A percentile compares a stretch with the other conserved stretches of the same genome.
These are phyloP conservation scores for Picea sitchensis DNA, from an alignment of 75 land plant species.

Conservation along the genomic window DNA sequence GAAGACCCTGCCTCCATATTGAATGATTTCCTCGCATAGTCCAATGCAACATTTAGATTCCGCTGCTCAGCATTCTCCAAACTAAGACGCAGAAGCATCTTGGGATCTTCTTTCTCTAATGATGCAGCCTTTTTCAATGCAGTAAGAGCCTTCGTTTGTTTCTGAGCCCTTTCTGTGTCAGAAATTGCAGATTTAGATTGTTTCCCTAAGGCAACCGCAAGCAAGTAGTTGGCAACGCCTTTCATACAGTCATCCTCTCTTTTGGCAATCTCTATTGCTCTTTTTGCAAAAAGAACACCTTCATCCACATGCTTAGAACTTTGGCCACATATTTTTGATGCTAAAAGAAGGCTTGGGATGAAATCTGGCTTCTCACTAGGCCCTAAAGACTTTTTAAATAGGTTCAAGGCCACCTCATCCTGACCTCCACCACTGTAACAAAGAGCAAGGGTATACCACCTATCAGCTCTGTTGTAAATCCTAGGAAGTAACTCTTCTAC, in stretches of 20 bases:
- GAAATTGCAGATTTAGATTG: slow-evolving; percentile 42
- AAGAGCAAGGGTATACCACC: slow-evolving; percentile 67
- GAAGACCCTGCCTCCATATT: slow-evolving; percentile 69
- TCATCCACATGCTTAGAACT: slow-evolving; percentile 31
- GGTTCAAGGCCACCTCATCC: slow-evolving; percentile 48
- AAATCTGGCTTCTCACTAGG: slow-evolving; percentile 49
- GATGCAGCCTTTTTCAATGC: slow-evolving; percentile 59
- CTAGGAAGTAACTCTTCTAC: slow-evolving; percentile 78
- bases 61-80: slow-evolving; percentile 85
- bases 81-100: slow-evolving; percentile 48
- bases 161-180: slow-evolving; percentile 44
- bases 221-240: slow-evolving; percentile 49
- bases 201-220: slow-evolving; percentile 58
- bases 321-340: slow-evolving; percentile 75
- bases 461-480: slow-evolving; percentile 41
- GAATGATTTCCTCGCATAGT: slow-evolving; percentile 66
- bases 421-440: slow-evolving; percentile 77
- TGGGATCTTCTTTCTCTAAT: slow-evolving; percentile 36
- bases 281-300: slow-evolving; percentile 48
- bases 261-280: slow-evolving; percentile 28
- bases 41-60: slow-evolving; percentile 69
- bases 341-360: slow-evolving; percentile 57
- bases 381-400: slow-evolving; percentile 49
- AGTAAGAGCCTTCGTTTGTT: slow-evolving; percentile 58
- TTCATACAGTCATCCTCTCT: slow-evolving; percentile 25